Evolutionary conservation across 805 yeast species (phyloP), one percentile per base, ranked within the genome.

Genomic region (Trichomonascus vanleenenianus): DNA sequence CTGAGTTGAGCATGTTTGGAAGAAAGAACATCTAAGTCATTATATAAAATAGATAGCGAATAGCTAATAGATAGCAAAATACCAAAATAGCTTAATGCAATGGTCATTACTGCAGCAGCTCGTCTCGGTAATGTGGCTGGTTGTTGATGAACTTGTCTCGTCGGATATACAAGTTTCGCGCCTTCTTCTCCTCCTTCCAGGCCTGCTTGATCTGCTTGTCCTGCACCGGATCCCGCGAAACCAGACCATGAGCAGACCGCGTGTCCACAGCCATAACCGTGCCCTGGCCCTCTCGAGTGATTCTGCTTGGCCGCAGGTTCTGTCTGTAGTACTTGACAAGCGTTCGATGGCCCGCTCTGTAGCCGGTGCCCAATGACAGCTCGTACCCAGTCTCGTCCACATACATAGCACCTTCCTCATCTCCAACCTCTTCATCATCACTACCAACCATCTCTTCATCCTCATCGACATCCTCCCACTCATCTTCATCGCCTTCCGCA

Each of bases 41-140:
- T 22, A 22, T 22, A 22, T 8, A 22, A 22, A 22, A 22, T 5
- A 22, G 4, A 8, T 22, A 22, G 27, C 27, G 27, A 22, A 22
- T 22, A 22, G n/a, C n/a, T n/a, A n/a, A n/a, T n/a, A n/a, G n/a
- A n/a, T n/a, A n/a, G n/a, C n/a, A 20, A 35, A 35, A 35, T 35
- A 16, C 5, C 6, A 3, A n/a, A 2, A 18, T 36, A 36, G 19
- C n/a, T 3, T 9, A 15, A 34, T 34, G 37, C 37, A 34, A 34
- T 22, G 27, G 27, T 15, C 19, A 34, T 53, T 53, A 66, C 55
- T 67, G 71, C 51, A 86, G 68, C 54, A 85, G 64, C 58, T 78
- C 81, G 60, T 87, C 95, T 60, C 95, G 75, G 71, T 65, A 86
- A 61, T 93, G 95, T 27, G 79, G 77, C 73, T 91, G 96, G 72